Base-by-base conservation (phyloP, 257 asterid genomes). In the Solanum peruvianum region DNA sequence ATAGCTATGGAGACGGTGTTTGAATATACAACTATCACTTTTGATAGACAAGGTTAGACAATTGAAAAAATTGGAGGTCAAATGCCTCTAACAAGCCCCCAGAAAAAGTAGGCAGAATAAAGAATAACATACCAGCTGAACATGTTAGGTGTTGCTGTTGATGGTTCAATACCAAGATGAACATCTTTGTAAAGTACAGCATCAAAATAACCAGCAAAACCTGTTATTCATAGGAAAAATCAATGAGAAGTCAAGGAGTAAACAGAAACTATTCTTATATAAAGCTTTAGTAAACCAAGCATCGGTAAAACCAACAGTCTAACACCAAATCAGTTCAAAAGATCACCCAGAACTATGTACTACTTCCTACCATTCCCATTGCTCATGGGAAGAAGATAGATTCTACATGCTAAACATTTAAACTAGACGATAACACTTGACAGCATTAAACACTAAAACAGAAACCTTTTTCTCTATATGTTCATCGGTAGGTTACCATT, bases 161-260 rank as follows among this genome's bases (percentile, higher is more conserved):
- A 93, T 3, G 98, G 99, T 88, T 97, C 99, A 88, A 96, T 97
- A 73, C 99, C 98, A 85, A 97, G 98, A 91, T 95, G 99, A 49
- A 97, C 94, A 88, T 96, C 99, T 86, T 97, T 95, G 88, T 97
- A 97, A 58, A 97, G 99, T 60, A 89, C 92, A 81, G 99, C 95
- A 89, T 97, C 99, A 85, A 97, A 97, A 90, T 97, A 97, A 87
- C 99, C 99, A n/a, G 96, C 99, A 85, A 97, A 94, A 75, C 99
- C 99, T 97, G 93, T 88, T 12, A 64, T 82, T 39, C 71, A 62
- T 25, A 80, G 82, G 39, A 58, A 82, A 86, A 81, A 80, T 60
- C 23, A 60, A 70, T 88, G 67, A 83, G 66, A 71, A 64, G 85
- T 82, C 33, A 0, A 73, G 58, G 27, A 86, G 86, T 23, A 64